Conservation (phyloP, 495 filamentous ascomycete genomes). For the Bathelium albidoporum region DNA sequence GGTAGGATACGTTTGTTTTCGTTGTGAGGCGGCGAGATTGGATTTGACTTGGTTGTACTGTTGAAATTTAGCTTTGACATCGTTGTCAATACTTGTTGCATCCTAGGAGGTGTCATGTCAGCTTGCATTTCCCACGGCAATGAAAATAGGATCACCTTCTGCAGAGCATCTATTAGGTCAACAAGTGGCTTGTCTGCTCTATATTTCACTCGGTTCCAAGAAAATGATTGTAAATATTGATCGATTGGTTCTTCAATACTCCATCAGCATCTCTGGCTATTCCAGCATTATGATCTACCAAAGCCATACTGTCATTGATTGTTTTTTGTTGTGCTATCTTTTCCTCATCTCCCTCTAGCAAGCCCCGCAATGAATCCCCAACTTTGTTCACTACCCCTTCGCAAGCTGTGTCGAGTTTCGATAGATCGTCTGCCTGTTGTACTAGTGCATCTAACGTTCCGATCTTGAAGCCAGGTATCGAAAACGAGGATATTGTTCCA, state of each 20-base stretch:
- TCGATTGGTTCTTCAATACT: slow-evolving; percentile 67
- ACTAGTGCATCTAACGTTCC: slow-evolving; percentile 93
- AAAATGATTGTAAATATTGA: slow-evolving; percentile 78
- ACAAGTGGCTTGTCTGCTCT: slow-evolving; percentile 78
- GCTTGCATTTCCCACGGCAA: no score
- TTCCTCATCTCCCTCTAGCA: slow-evolving; percentile 73
- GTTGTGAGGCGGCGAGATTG: slow-evolving; percentile 64
- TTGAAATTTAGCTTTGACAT: slow-evolving; percentile 83
- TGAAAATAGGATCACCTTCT: slow-evolving; percentile 62
- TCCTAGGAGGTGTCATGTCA: slow-evolving; percentile 52
- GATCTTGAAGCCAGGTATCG: slow-evolving; percentile 92
- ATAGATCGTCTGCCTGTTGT: slow-evolving; percentile 88
- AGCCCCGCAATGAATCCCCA: slow-evolving; percentile 66
- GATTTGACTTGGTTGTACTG: slow-evolving; percentile 88
- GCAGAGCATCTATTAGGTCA: slow-evolving; percentile 73
- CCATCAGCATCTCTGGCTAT: not conserved
- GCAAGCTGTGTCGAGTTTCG: slow-evolving; percentile 72
- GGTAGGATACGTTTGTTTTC: slow-evolving; percentile 62
- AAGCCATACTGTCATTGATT: slow-evolving; percentile 80
- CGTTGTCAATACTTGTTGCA: slow-evolving; percentile 76
- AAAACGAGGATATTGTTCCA: slow-evolving; percentile 65
- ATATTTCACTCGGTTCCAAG: slow-evolving; percentile 96
- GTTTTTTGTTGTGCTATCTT: slow-evolving; percentile 80
- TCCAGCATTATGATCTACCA: not conserved
- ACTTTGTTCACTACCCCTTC: slow-evolving; percentile 81